Evolutionary conservation across 257 asterid genomes (phyloP).

Genomic region (Solanum pennellii): DNA sequence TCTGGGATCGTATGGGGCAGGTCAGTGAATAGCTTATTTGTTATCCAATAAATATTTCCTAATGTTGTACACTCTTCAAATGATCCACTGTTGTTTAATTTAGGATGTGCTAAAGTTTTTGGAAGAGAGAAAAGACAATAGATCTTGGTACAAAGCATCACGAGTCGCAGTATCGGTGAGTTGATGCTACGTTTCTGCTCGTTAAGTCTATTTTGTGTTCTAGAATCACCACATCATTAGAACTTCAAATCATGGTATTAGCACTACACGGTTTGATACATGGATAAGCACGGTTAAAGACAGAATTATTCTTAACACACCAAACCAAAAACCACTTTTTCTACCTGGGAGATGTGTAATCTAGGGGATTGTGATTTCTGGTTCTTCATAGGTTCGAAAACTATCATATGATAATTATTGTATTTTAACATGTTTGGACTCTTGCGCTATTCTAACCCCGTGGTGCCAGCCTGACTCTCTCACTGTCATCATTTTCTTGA

Average conservation of each 20-base stretch:
- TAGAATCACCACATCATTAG: background rate
- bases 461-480: background rate
- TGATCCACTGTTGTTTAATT: background rate
- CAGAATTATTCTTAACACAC: background rate
- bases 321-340: background rate
- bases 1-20: slow-evolving; percentile 99
- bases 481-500: background rate
- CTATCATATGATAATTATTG: background rate
- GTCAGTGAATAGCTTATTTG: slow-evolving; percentile 9
- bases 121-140: slow-evolving; percentile 59
- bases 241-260: background rate
- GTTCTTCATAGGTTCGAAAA: background rate
- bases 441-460: background rate
- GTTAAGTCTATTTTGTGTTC: background rate
- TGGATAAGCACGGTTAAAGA: background rate
- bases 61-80: background rate
- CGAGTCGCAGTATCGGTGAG: slow-evolving; percentile 81
- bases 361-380: background rate
- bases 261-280: background rate
- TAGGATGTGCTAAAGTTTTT: slow-evolving; percentile 74
- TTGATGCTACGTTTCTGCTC: background rate
- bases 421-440: background rate
- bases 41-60: background rate
- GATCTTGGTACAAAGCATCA: slow-evolving; percentile 78
- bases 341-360: background rate